phyloP scores from a whole-genome alignment of 1,284 basidiomycete species.

The Vanrija sp. region DNA sequence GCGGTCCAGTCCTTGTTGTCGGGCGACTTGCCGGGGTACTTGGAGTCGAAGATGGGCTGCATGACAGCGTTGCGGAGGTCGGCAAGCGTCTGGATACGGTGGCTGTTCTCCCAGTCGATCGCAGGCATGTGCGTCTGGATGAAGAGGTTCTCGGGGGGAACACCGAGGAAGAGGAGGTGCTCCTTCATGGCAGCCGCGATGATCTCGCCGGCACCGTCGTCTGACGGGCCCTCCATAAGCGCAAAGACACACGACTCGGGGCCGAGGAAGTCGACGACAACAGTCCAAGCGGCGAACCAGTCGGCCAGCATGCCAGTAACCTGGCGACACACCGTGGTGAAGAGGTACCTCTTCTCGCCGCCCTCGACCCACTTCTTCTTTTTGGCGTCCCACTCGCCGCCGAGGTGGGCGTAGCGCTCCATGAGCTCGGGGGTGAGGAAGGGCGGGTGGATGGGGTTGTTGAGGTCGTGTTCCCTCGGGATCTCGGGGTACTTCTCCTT shows the following conservation, averaged over 20 bases:
- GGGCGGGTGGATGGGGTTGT: slow-evolving; percentile 35
- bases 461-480: slow-evolving; percentile 39
- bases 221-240: slow-evolving; percentile 38
- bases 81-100: slow-evolving; percentile 48
- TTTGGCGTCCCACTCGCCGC: slow-evolving; percentile 28
- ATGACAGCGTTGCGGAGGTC: slow-evolving; percentile 50
- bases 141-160: slow-evolving; percentile 43
- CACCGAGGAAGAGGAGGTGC: slow-evolving; percentile 42
- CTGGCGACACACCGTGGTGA: slow-evolving; percentile 41
- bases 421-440: slow-evolving; percentile 33
- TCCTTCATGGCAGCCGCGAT: slow-evolving; percentile 34
- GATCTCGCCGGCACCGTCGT: slow-evolving; percentile 33
- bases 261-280: slow-evolving; percentile 42
- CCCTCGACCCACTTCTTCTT: slow-evolving; percentile 24
- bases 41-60: slow-evolving; percentile 42
- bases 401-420: slow-evolving; percentile 35
- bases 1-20: slow-evolving; percentile 43
- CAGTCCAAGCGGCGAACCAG: slow-evolving; percentile 46
- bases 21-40: slow-evolving; percentile 30
- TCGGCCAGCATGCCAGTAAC: slow-evolving; percentile 46
- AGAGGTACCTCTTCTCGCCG: slow-evolving; percentile 30
- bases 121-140: slow-evolving; percentile 33
- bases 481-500: slow-evolving; percentile 26
- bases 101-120: slow-evolving; percentile 38
- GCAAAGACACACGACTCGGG: slow-evolving; percentile 40